Conservation (phyloP, 1,139 yeast species). For the Komagataea norvegica region DNA sequence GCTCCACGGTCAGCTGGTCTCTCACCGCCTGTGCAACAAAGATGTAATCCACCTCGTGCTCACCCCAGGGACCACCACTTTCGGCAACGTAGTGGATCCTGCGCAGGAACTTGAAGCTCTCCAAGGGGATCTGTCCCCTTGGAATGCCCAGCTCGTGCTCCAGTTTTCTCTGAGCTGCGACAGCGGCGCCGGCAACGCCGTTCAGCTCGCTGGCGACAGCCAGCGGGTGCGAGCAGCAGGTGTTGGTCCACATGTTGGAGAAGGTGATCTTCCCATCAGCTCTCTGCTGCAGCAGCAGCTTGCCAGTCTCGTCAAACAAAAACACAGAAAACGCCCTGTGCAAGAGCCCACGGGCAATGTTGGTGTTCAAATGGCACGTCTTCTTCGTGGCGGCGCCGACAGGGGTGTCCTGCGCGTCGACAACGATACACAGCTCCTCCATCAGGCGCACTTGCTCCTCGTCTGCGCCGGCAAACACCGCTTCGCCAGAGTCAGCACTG, state of each 20-base stretch:
- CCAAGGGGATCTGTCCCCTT: conserved; percentile 55
- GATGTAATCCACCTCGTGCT: conserved; percentile 95
- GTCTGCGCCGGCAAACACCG: conserved; percentile 76
- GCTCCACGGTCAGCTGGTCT: conserved; percentile 47
- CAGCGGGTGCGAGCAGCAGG: conserved; percentile 97
- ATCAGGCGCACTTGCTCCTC: conserved; percentile 89
- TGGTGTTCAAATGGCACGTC: conserved; percentile 84
- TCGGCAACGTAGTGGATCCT: conserved; percentile 95
- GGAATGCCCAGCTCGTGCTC: conserved; percentile 90
- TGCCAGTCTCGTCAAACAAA: conserved; percentile 70
- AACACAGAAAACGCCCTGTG: conserved; percentile 97
- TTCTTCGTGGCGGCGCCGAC: conserved; percentile 94
- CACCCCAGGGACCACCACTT: conserved; percentile 85
- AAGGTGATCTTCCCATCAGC: conserved; percentile 96
- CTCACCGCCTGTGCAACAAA: conserved; percentile 50
- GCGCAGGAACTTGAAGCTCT: conserved; percentile 75
- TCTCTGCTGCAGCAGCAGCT: conserved; percentile 84
- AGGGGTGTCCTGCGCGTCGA: conserved; percentile 82
- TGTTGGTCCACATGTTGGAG: conserved; percentile 96
- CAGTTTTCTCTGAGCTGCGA: conserved; percentile 88
- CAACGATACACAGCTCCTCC: conserved; percentile 95
- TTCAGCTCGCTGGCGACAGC: conserved; percentile 69
- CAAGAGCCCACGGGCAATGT: conserved; percentile 76
- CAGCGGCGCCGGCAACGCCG: conserved; percentile 73
- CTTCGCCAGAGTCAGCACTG: conserved; percentile 27